Conservation (phyloP, 768 basidiomycete species). For the Termitomyces sp. region DNA sequence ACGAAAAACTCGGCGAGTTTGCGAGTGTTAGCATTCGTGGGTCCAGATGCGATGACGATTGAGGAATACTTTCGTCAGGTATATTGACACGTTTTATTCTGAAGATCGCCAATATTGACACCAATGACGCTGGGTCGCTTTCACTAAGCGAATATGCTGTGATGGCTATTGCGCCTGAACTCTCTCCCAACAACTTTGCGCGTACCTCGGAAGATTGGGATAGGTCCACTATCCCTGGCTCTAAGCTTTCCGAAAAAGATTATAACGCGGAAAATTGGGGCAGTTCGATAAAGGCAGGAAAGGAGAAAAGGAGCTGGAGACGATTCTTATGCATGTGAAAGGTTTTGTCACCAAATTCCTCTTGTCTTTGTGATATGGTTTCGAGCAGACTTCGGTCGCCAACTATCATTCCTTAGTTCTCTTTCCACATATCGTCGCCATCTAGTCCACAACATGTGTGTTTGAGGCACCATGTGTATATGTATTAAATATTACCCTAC, state of each 20-base stretch:
- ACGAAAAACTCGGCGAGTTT: too few relatives aligned
- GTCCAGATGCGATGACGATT: too few relatives aligned
- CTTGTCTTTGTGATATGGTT: not conserved
- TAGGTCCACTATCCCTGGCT: constrained; percentile 12
- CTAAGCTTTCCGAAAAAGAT: constrained; percentile 7
- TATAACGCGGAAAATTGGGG: not conserved
- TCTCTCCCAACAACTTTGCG: constrained; percentile 20
- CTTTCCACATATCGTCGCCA: too few relatives aligned
- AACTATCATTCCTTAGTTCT: too few relatives aligned
- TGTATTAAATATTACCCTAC: too few relatives aligned
- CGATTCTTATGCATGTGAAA: constrained; percentile 1
- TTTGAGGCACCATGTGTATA: too few relatives aligned
- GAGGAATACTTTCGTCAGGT: too few relatives aligned
- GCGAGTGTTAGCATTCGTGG: too few relatives aligned
- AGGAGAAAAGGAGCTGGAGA: constrained; percentile 1
- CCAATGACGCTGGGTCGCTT: constrained; percentile 29
- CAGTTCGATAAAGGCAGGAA: not conserved
- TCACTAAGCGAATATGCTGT: constrained; percentile 31
- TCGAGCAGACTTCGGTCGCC: too few relatives aligned
- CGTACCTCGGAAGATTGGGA: constrained; percentile 9
- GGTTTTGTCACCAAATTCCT: not conserved
- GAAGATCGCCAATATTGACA: constrained; percentile 29
- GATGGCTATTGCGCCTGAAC: constrained; percentile 30
- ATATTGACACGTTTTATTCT: not conserved
- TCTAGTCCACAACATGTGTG: not conserved